A percentile compares a stretch with the other conserved stretches of the same genome.
These are phyloP conservation scores for Clarireedia paspali DNA, from an alignment of 2,329 filamentous ascomycete species.

Conservation along the genomic window DNA sequence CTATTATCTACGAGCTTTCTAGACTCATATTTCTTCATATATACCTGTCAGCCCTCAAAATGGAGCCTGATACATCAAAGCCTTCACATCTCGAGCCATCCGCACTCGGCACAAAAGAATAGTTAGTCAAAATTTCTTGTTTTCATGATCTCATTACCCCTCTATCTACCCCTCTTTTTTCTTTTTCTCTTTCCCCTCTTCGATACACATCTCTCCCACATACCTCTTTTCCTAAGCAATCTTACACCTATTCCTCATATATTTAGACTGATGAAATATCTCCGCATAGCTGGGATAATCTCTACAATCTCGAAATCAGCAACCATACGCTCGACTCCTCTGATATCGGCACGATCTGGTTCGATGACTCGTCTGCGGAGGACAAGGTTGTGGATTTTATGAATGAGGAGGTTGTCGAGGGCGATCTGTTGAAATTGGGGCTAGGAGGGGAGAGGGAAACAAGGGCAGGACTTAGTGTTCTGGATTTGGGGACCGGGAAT, in stretches of 20 bases:
- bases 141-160: conserved; percentile 17
- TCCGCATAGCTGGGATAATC: conserved; percentile 60
- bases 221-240: background rate
- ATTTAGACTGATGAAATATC: background rate
- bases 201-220: background rate
- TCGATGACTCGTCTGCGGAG: conserved; percentile 86
- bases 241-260: background rate
- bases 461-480: conserved; percentile 45
- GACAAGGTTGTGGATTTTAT: conserved; percentile 66
- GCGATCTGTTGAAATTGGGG: conserved; percentile 13
- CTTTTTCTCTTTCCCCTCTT: background rate
- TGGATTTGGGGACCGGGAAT: conserved; percentile 93
- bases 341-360: conserved; percentile 91
- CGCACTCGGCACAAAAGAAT: conserved; percentile 77
- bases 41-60: conserved; percentile 1
- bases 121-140: conserved; percentile 42
- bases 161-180: conserved; percentile 1
- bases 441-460: conserved; percentile 9
- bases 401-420: conserved; percentile 13
- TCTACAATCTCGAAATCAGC: conserved; percentile 62
- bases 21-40: too few relatives aligned
- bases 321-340: conserved; percentile 66
- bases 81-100: conserved; percentile 68
- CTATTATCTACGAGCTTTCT: too few relatives aligned
- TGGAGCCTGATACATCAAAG: conserved; percentile 28